Evolutionary conservation across 768 basidiomycete genomes (phyloP), one percentile per base, ranked within the genome.

Genomic region (Clitopilus passeckerianus): DNA sequence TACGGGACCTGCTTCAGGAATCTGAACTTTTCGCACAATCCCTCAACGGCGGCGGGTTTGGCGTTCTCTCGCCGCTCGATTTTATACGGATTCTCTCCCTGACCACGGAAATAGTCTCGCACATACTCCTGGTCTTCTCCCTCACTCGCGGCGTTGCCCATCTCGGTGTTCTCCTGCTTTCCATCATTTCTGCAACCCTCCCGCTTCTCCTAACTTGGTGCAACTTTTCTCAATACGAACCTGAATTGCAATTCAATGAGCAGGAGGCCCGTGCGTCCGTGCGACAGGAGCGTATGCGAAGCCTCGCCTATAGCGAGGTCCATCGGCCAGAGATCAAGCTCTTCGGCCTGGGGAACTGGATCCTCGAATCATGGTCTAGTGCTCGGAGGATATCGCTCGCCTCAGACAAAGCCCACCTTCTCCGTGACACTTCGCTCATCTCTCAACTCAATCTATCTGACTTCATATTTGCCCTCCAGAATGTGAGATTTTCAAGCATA

Each of bases 271-370:
- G 81, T 10, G 81, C 86, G 2, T 82, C 84, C 23, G 86, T 89
- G 56, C 84, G 84, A 43, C 87, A 89, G 66, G 90, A 93, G 66
- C 82, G 80, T 44, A 83, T 93, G 79, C 85, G 89, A 7, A 84
- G 80, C 65, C 74, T 94, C 37, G 92, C 86, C 0, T 85, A 89
- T 70, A 89, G 84, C 66, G 91, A 91, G 37, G 67, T 74, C 0
- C 85, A 90, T 69, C 86, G 91, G n/a, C 86, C 88, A 15, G 93
- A 95, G 70, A 81, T 95, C 33, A 77, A 87, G 34, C 77, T 95
- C 3, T 95, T 93, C 70, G 90, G 90, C 4, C 79, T 95, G 15
- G 87, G 86, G 10, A 87, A 90, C 37, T 95, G 93, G 93, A 87
- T 95, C 57, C 74, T 95, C 59, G 79, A 83, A 58, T 83, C 85